phyloP scores from a whole-genome alignment of 176 grass and related monocot genomes.

The Triticum dicoccoides region DNA sequence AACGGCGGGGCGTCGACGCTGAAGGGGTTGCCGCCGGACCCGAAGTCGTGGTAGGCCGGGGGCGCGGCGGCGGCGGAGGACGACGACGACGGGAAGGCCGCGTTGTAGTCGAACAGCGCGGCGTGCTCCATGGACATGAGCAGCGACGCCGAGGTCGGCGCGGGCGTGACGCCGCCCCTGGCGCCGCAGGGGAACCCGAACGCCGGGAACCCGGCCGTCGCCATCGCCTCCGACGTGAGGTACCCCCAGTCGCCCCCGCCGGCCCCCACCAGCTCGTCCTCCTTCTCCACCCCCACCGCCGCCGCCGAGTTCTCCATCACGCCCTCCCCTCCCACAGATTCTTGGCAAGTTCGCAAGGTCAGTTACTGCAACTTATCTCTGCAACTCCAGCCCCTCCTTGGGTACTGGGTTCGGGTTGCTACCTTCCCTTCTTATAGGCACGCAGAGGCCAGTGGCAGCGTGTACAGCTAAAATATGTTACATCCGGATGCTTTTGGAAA shows the following conservation, averaged over 20 bases:
- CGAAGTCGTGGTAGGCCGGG: slow-evolving; percentile 39
- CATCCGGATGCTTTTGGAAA: not conserved
- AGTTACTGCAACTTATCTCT: not conserved
- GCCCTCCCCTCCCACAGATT: not conserved
- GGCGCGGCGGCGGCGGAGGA: slow-evolving; percentile 33
- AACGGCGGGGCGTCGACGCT: slow-evolving; percentile 42
- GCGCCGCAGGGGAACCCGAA: slow-evolving; percentile 23
- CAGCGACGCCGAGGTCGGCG: slow-evolving; percentile 29
- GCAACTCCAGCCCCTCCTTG: not conserved
- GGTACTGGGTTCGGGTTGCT: not conserved
- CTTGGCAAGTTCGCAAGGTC: not conserved
- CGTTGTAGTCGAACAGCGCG: slow-evolving; percentile 45
- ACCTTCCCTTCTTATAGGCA: slow-evolving; percentile 14
- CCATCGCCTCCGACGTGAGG: slow-evolving; percentile 37
- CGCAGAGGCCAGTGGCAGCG: not conserved
- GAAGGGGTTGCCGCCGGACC: slow-evolving; percentile 38
- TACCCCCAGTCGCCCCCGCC: slow-evolving; percentile 48
- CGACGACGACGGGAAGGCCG: slow-evolving; percentile 33
- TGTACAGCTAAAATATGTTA: not conserved
- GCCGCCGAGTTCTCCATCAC: slow-evolving; percentile 38
- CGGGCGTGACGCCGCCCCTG: slow-evolving; percentile 19
- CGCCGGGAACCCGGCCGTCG: slow-evolving; percentile 20
- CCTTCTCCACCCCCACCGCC: slow-evolving; percentile 16
- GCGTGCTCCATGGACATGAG: slow-evolving; percentile 46
- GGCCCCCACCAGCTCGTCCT: slow-evolving; percentile 35